Evolutionary conservation across 202 grass and related monocot species (phyloP), one percentile per base, ranked within the genome.

Genomic region (Setaria italica): DNA sequence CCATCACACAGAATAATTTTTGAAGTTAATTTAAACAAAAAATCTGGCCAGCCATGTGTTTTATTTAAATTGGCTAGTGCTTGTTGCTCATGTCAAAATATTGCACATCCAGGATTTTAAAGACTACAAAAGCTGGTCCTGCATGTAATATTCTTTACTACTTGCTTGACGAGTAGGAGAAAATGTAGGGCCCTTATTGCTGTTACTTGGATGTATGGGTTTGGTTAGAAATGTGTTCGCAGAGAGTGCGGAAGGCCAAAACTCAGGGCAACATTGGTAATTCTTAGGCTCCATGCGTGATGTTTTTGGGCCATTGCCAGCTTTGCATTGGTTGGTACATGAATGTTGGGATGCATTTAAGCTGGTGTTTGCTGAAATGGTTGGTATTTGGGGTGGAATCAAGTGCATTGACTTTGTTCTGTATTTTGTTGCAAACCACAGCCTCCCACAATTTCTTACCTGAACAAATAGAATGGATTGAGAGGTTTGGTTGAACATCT

Each of bases 401-500:
- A n/a, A 77, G 37, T 46, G 39, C 47, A 80, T 4, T 11, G 11
- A 54, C 47, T 54, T 55, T 80, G 35, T 34, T 12, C 11, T 55
- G 29, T 79, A 15, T n/a, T 14, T 1, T 3, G 17, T 20, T 66
- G 15, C 19, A 6, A 64, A 77, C 50, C 6, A 14, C 45, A 79
- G 47, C 65, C 5, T 80, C 50, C 13, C 4, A 5, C 19, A 54
- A 55, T 81, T 56, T 6, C 21, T 29, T 69, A 39, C 46, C 16
- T 21, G 32, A 80, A 41, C 34, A 37, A 67, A 33, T 50, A 80
- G 29, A 53, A 53, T 37, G 33, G 48, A 68, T 7, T 29, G 11
- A 53, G 46, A 53, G 55, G 29, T 62, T 69, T 83, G 63, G 80
- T 71, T 62, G 58, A 71, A 29, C 29, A 48, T 85, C 29, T 70